Percentiles rank a stretch among this genome's conserved stretches.
Conservation (phyloP, 2,329 filamentous ascomycete genomes). For the Neoscytalidium dimidiatum region DNA sequence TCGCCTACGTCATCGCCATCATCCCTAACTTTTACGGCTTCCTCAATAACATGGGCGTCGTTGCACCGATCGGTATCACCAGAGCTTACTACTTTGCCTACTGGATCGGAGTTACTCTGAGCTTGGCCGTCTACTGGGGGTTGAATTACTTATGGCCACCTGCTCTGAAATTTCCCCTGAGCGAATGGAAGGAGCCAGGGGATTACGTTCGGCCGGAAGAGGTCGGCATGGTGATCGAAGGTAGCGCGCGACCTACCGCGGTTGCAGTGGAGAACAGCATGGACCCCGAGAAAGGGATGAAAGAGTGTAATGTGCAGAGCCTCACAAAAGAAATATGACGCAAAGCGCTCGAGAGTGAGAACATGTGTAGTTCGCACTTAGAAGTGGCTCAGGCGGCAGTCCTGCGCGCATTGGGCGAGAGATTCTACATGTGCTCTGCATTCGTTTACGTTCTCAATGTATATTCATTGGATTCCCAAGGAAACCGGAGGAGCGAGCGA, state of each 20-base stretch:
- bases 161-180: neutral
- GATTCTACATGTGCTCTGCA: too few species aligned
- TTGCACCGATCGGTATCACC: too few species aligned
- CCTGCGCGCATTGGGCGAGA: too few species aligned
- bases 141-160: neutral
- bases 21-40: too few species aligned
- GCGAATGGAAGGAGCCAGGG: conserved; percentile 6
- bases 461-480: too few species aligned
- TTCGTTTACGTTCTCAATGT: too few species aligned
- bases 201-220: conserved; percentile 18
- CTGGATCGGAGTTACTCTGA: conserved; percentile 5
- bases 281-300: neutral
- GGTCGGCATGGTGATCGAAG: neutral
- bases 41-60: too few species aligned
- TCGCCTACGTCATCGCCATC: too few species aligned
- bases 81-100: conserved; percentile 18
- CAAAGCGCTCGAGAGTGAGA: too few species aligned
- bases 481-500: too few species aligned
- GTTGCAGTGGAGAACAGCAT: neutral
- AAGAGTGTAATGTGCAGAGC: neutral
- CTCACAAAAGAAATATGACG: neutral
- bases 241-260: neutral
- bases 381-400: too few species aligned
- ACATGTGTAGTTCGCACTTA: too few species aligned
- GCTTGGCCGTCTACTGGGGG: conserved; percentile 9